Conservation (phyloP, 176 grass and related monocot species). For the Eragrostis nindensis region DNA sequence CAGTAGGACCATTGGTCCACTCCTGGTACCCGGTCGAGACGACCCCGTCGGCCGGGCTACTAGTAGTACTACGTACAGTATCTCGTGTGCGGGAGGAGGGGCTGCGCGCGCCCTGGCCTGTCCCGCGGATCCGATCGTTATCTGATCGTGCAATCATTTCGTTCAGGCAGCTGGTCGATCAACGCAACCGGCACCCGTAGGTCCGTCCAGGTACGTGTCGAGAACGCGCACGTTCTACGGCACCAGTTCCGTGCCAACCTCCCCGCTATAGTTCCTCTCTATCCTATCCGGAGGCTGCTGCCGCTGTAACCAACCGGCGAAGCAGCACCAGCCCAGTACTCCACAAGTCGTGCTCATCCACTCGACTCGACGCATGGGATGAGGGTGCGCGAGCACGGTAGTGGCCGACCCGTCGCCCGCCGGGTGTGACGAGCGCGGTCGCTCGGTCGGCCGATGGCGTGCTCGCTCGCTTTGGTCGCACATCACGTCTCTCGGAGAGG, state of each 20-base stretch:
- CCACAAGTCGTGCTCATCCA: background rate
- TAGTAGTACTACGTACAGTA: background rate
- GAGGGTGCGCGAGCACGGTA: background rate
- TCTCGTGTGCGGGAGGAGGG: background rate
- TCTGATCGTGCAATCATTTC: constrained; percentile 8
- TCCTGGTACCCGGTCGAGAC: background rate
- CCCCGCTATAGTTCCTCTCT: too few species aligned
- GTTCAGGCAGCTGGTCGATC: background rate
- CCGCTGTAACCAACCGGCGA: background rate
- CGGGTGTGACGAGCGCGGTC: too few species aligned
- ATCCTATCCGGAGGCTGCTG: background rate
- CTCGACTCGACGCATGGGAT: background rate
- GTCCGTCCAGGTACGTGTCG: background rate
- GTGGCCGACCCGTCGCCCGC: too few species aligned
- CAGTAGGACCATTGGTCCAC: background rate
- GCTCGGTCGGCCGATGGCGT: background rate
- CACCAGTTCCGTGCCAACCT: background rate
- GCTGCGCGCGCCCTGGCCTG: background rate
- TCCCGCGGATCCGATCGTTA: background rate
- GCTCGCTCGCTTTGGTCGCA: constrained; percentile 6
- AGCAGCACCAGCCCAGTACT: too few species aligned
- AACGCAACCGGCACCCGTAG: background rate
- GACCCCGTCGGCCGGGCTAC: background rate
- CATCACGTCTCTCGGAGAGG: background rate
- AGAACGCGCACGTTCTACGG: background rate